phyloP scores from a whole-genome alignment of 192 early-diverging fungal species.

The Backusella australiensis region DNA sequence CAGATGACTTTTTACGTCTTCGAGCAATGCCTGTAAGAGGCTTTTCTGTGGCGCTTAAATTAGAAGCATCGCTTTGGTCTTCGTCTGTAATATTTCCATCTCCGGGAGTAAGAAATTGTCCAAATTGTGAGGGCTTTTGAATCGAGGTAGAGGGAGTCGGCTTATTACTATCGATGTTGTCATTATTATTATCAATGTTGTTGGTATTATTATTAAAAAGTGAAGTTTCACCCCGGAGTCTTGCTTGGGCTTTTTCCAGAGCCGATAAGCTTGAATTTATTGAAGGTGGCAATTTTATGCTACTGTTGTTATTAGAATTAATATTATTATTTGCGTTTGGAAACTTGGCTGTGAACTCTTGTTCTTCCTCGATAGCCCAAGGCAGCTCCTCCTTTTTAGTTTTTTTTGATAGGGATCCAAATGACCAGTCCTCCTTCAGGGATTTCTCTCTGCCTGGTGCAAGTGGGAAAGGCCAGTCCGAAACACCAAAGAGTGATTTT shows the following conservation, averaged over 20 bases:
- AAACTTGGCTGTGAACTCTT: neutral
- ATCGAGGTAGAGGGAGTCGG: neutral
- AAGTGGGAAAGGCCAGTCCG: conserved; percentile 31
- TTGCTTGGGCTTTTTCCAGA: conserved; percentile 24
- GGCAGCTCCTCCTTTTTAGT: conserved; percentile 19
- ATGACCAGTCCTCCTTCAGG: neutral
- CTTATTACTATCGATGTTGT: neutral
- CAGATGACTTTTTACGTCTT: conserved; percentile 31
- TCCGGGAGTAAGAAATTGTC: neutral
- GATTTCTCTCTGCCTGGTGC: conserved; percentile 6
- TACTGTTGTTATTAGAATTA: neutral
- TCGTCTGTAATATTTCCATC: conserved; percentile 7
- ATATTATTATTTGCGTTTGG: neutral
- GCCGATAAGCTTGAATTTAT: conserved; percentile 11
- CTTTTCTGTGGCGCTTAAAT: neutral
- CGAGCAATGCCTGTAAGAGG: conserved; percentile 28
- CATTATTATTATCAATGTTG: neutral
- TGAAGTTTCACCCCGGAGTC: conserved; percentile 10
- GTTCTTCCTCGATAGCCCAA: conserved; percentile 12
- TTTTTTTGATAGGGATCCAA: conserved; percentile 5
- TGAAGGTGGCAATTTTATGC: neutral
- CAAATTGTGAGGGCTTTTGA: neutral
- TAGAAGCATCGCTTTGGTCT: conserved; percentile 16
- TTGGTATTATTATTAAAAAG: neutral
- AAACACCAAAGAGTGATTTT: conserved; percentile 10